These are phyloP conservation scores for Sporothrix luriei DNA, from an alignment of 2,329 filamentous ascomycete species.

Conservation along the genomic window DNA sequence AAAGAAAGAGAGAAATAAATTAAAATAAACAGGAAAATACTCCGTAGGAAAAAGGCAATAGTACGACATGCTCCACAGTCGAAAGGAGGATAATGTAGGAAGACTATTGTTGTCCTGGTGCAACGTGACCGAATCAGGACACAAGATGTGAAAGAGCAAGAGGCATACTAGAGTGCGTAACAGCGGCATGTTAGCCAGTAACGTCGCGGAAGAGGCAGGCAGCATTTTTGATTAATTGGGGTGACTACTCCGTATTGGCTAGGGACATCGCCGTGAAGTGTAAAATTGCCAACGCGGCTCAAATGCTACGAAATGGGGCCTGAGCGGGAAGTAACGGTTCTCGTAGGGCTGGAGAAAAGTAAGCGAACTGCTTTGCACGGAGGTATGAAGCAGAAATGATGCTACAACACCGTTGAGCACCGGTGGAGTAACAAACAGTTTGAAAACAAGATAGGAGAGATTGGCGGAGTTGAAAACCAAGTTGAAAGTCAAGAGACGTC, in stretches of 20 bases:
- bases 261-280: too few relatives aligned
- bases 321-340: slow-evolving; percentile 15
- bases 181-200: not conserved
- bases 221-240: too few relatives aligned
- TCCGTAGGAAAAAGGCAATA: slow-evolving; percentile 1
- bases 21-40: not conserved
- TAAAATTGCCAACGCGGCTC: not conserved
- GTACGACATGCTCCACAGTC: too few relatives aligned
- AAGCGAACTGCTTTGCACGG: too few relatives aligned
- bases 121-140: not conserved
- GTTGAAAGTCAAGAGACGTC: too few relatives aligned
- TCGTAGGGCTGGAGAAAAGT: not conserved
- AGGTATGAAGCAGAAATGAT: too few relatives aligned
- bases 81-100: not conserved
- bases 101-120: slow-evolving; percentile 2
- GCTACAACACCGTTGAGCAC: too few relatives aligned
- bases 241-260: too few relatives aligned
- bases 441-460: too few relatives aligned
- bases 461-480: too few relatives aligned
- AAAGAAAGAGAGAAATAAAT: not conserved
- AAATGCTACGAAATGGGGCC: slow-evolving; percentile 9
- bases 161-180: slow-evolving; percentile 8
- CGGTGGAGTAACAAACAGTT: too few relatives aligned
- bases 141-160: not conserved
- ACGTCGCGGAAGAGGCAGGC: not conserved